Evolutionary conservation across 331 rosid species (phyloP).

Genomic region (Saraca asoca): DNA sequence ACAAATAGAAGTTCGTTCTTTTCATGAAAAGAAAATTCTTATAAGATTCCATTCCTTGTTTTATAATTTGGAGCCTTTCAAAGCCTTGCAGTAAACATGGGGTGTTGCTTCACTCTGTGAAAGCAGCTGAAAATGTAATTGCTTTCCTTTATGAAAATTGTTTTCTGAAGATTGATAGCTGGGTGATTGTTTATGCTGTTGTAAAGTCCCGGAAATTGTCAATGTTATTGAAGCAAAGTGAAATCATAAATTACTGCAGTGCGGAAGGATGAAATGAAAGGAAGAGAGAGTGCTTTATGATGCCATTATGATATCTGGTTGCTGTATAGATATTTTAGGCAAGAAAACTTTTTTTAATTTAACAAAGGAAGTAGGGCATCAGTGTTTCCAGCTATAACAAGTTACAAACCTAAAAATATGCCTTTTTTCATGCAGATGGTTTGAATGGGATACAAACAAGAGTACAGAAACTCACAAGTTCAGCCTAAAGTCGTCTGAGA

Average conservation of each 20-base stretch:
- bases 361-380: not conserved
- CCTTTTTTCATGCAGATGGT: constrained; percentile 57
- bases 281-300: constrained; percentile 19
- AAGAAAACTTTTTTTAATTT: not conserved
- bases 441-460: constrained; percentile 55
- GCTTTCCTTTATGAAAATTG: not conserved
- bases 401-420: constrained; percentile 18
- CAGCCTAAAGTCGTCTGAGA: constrained; percentile 55
- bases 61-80: not conserved
- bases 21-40: no score
- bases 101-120: not conserved
- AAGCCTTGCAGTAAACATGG: not conserved
- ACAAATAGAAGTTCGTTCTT: constrained; percentile 6
- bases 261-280: constrained; percentile 5
- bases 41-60: constrained; percentile 1
- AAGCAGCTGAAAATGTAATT: constrained; percentile 3
- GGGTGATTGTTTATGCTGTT: constrained; percentile 16
- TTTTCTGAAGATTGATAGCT: constrained; percentile 16
- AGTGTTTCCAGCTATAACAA: constrained; percentile 14
- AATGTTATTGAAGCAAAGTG: constrained; percentile 21
- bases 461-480: constrained; percentile 44
- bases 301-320: not conserved
- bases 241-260: constrained; percentile 21
- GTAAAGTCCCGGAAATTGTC: constrained; percentile 19
- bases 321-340: constrained; percentile 11